phyloP scores from a whole-genome alignment of 768 basidiomycete genomes.

The Glaciozyma martinii region DNA sequence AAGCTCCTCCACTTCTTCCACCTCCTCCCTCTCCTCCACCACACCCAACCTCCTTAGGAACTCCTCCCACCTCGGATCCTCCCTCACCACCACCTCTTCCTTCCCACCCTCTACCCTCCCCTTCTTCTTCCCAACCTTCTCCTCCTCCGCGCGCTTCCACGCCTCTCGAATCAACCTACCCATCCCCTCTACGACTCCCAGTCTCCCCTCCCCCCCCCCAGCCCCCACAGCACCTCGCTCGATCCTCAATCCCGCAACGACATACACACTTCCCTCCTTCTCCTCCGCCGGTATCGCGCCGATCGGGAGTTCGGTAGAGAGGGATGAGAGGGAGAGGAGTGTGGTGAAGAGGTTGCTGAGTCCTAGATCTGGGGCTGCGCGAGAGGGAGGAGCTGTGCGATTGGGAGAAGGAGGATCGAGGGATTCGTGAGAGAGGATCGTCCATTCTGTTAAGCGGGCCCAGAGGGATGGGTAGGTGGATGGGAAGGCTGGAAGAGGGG shows the following conservation, averaged over 20 bases:
- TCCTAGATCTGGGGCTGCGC: neutral
- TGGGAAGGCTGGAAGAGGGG: constrained; percentile 3
- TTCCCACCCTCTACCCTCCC: neutral
- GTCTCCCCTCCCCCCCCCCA: neutral
- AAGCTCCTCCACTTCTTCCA: no score
- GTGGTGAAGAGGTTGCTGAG: constrained; percentile 10
- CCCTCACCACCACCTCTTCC: neutral
- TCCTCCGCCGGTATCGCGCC: neutral
- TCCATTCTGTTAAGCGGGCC: neutral
- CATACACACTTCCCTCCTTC: neutral
- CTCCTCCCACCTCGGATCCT: neutral
- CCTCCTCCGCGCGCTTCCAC: neutral
- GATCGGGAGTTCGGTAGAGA: neutral
- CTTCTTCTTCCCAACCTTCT: neutral
- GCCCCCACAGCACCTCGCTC: neutral
- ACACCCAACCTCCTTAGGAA: no score
- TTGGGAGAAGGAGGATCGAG: no score
- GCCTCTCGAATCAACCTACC: neutral
- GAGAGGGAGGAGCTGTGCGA: neutral
- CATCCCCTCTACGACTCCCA: neutral
- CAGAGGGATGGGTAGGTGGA: neutral
- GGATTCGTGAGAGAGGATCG: neutral
- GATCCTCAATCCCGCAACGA: neutral
- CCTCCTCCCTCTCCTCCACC: neutral
- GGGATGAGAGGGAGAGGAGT: neutral